Percentiles rank a stretch among this genome's conserved stretches.
Conservation (phyloP, 805 yeast genomes). For the Suhomyces sp. region DNA sequence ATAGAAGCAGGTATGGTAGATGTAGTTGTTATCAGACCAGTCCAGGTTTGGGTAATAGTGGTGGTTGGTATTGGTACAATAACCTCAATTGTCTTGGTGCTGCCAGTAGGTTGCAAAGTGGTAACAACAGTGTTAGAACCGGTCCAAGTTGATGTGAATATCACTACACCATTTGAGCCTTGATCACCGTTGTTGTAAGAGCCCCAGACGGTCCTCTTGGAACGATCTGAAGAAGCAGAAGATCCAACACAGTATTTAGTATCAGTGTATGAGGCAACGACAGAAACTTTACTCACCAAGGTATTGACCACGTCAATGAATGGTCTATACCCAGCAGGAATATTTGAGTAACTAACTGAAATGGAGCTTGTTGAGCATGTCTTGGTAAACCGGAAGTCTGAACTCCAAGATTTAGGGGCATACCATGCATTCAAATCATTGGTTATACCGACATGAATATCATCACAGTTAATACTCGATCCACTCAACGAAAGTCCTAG, state of each 20-base stretch:
- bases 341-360: conserved; percentile 11
- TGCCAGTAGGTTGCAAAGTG: conserved; percentile 9
- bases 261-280: conserved; percentile 7
- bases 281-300: background rate
- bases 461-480: conserved; percentile 19
- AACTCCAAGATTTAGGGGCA: conserved; percentile 10
- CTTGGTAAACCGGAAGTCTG: conserved; percentile 6
- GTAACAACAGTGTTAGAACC: conserved; percentile 5
- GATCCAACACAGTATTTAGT: conserved; percentile 11
- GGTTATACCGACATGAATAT: conserved; percentile 18
- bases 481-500: conserved; percentile 16
- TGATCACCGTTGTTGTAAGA: conserved; percentile 2
- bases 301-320: conserved; percentile 4
- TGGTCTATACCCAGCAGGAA: conserved; percentile 30
- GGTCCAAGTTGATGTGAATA: conserved; percentile 9
- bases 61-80: background rate
- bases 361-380: conserved; percentile 12
- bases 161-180: conserved; percentile 8
- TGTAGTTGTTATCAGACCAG: background rate
- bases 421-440: conserved; percentile 21
- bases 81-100: conserved; percentile 3
- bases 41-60: background rate
- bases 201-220: conserved; percentile 5
- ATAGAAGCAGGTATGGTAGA: background rate
- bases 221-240: background rate